Evolutionary conservation across 106 monocot species (phyloP).

Genomic region (Acanthochlamys bracteata): DNA sequence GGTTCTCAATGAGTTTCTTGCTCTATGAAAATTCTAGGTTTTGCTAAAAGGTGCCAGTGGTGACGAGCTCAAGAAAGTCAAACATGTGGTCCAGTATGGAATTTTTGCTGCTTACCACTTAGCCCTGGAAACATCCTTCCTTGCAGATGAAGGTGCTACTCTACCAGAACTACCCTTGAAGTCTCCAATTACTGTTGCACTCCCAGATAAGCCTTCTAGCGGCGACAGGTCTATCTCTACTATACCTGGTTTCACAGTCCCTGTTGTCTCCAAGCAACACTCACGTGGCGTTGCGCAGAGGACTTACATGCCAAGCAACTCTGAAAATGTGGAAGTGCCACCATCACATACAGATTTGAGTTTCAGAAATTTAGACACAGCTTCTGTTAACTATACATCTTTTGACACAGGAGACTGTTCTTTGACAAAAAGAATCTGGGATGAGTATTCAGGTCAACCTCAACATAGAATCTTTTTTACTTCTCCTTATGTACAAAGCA

Average conservation of each 20-base stretch:
- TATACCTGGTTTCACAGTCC: constrained; percentile 34
- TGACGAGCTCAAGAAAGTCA: constrained; percentile 63
- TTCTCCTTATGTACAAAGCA: not conserved
- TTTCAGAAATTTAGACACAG: constrained; percentile 6
- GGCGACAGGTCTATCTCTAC: constrained; percentile 42
- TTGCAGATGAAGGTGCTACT: constrained; percentile 74
- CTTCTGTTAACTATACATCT: constrained; percentile 1
- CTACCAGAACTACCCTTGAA: constrained; percentile 50
- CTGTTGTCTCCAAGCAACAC: constrained; percentile 11
- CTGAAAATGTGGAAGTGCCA: constrained; percentile 7
- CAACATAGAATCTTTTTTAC: constrained; percentile 3
- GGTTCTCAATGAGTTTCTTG: not conserved
- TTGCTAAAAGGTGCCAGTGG: constrained; percentile 53
- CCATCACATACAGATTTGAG: not conserved
- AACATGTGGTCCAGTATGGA: constrained; percentile 67
- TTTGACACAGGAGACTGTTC: constrained; percentile 13
- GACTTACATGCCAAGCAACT: not conserved
- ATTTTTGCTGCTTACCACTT: constrained; percentile 72
- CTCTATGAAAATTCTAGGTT: constrained; percentile 21
- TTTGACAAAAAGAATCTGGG: constrained; percentile 1
- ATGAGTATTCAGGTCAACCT: not conserved
- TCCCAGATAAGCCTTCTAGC: constrained; percentile 49
- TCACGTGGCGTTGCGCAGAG: constrained; percentile 7
- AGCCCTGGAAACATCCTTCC: constrained; percentile 70
- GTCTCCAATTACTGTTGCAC: constrained; percentile 58